phyloP scores from a whole-genome alignment of 176 grass and related monocot genomes.

The Ampelocalamus luodianensis region DNA sequence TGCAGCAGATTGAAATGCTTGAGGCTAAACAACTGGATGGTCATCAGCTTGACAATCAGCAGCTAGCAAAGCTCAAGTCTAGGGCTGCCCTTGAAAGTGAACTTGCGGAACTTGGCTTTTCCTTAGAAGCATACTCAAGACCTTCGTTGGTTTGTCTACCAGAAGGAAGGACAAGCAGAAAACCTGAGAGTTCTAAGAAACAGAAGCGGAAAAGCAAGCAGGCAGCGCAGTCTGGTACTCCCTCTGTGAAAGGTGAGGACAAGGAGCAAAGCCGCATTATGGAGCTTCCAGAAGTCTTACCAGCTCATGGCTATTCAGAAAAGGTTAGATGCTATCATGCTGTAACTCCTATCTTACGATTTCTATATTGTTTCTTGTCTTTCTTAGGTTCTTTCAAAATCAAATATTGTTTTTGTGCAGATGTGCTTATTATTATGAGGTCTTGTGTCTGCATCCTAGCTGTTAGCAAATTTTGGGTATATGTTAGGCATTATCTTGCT shows the following conservation, averaged over 20 bases:
- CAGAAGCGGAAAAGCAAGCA: slow-evolving; percentile 80
- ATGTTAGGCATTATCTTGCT: slow-evolving; percentile 13
- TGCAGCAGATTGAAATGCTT: slow-evolving; percentile 99
- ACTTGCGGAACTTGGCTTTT: slow-evolving; percentile 80
- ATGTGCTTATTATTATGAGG: slow-evolving; percentile 20
- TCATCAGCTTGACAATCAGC: slow-evolving; percentile 83
- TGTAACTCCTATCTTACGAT: not conserved
- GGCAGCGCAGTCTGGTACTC: slow-evolving; percentile 50
- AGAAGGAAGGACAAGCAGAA: slow-evolving; percentile 62
- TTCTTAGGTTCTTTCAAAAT: slow-evolving; percentile 27
- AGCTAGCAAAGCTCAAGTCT: slow-evolving; percentile 81
- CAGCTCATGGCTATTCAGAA: slow-evolving; percentile 46
- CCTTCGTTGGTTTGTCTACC: slow-evolving; percentile 36
- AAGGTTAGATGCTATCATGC: slow-evolving; percentile 56
- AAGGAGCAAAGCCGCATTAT: slow-evolving; percentile 43
- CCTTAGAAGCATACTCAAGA: slow-evolving; percentile 52
- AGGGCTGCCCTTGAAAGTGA: slow-evolving; percentile 69
- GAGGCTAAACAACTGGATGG: slow-evolving; percentile 76
- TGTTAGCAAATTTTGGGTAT: slow-evolving; percentile 13
- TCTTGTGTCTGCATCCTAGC: slow-evolving; percentile 7
- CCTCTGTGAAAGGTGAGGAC: slow-evolving; percentile 55
- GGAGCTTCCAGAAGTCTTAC: slow-evolving; percentile 50
- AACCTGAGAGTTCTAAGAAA: slow-evolving; percentile 79
- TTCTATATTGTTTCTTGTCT: slow-evolving; percentile 18
- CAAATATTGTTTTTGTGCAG: not conserved